Evolutionary conservation across 2,329 filamentous ascomycete genomes (phyloP).

Genomic region (Botryosphaeria dothidea): DNA sequence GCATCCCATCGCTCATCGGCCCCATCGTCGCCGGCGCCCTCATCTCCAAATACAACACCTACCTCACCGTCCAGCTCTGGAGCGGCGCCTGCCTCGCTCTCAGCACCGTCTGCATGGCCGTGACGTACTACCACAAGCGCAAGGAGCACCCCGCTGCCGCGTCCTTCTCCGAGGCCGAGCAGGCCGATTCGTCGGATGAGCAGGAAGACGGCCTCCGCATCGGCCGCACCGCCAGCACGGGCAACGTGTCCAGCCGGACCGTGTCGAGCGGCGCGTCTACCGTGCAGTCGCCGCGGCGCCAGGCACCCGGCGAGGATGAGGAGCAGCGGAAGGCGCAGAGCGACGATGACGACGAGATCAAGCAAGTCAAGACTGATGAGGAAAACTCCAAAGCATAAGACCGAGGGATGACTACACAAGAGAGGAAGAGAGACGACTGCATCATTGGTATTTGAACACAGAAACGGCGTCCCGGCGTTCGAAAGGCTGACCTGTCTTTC

Average conservation of each 20-base stretch:
- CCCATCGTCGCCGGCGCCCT: conserved; percentile 51
- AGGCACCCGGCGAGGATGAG: neutral
- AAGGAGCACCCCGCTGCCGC: neutral
- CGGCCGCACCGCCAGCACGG: neutral
- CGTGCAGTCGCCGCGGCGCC: neutral
- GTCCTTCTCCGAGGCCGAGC: neutral
- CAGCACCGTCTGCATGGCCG: conserved; percentile 43
- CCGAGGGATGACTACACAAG: neutral
- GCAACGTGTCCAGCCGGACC: neutral
- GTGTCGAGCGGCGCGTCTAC: conserved; percentile 10
- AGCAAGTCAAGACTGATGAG: neutral
- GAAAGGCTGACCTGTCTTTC: neutral
- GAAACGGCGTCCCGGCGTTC: neutral
- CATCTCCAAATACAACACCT: conserved; percentile 42
- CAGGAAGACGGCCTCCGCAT: neutral
- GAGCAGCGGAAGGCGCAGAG: neutral
- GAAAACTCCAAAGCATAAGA: neutral
- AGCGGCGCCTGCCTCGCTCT: conserved; percentile 45
- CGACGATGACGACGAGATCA: neutral
- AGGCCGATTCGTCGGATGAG: neutral
- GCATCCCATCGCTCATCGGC: conserved; percentile 47
- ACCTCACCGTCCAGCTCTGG: conserved; percentile 51
- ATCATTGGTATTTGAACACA: no score
- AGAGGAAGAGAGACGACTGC: neutral
- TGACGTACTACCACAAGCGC: conserved; percentile 27